Evolutionary conservation across 495 filamentous ascomycete genomes (phyloP), one percentile per base, ranked within the genome.

Genomic region (Penicillium angulare): DNA sequence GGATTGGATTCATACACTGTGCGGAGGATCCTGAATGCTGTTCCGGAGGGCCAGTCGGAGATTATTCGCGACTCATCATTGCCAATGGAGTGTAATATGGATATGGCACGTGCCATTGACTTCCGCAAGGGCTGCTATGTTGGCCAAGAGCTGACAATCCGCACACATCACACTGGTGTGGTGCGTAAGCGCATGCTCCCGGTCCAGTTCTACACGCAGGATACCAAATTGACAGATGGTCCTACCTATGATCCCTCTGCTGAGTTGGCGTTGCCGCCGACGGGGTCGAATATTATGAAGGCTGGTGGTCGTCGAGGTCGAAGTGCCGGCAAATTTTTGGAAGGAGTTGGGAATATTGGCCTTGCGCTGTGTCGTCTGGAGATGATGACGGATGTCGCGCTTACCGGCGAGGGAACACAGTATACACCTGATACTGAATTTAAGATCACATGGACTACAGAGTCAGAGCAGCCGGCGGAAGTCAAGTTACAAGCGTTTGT

Each of bases 111-210:
- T 15, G 95, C 79, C 3, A 81, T 97, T 34, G 90, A 97, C 72
- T 98, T 95, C 69, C 79, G 83, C 40, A 98, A 98, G 71, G 93
- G 93, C 1, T 98, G 93, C 68, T 98, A 98, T 67, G 84, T 97
- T 0, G 93, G 93, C 0, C 93, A 98, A 71, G 93, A 98, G 65
- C 76, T 97, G 44, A 97, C 95, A 7, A 95, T 96, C 38, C 84
- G 93, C 20, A 97, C 95, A 0, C 84, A 90, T 61, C 93, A 97
- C 67, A 91, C 86, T 2, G 93, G 93, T 29, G 88, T 98, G 8
- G 90, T 97, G 36, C 76, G 93, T 59, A 96, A 96, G 75, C 75
- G 93, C 2, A 81, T 97, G n/a, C 59, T 98, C 26, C 93, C 93
- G 0, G 84, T 90, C 4, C 74, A 86, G 65, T 49, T 96, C n/a